Base-by-base conservation (phyloP, 148 eudicot species). In the Chenopodium quinoa region DNA sequence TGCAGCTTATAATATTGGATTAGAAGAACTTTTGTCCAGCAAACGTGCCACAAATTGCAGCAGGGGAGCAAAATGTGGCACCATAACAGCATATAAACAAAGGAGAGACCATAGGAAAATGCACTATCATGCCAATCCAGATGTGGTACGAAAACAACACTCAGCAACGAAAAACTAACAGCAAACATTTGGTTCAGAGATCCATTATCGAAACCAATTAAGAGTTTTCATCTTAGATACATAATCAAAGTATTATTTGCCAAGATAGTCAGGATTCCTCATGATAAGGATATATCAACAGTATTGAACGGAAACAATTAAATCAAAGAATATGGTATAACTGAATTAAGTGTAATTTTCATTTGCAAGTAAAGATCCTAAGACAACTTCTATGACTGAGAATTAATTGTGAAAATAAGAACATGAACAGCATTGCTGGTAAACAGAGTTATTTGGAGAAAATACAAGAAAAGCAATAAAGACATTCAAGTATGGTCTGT, bases 331-430 rank as follows among this genome's bases (percentile, higher is more conserved):
- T 71, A 11, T 74, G 77, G 34, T 31, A 52, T 68, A 3, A 75
- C 32, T 14, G 44, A 27, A 44, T 56, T 65, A 65, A 58, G 40
- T 73, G 64, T 71, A 77, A 76, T 72, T 32, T 75, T 80, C 78
- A 84, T 73, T 81, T 63, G 63, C 74, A 40, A 20, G 80, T 84
- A 76, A 80, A 60, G 69, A 32, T 80, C 77, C 66, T 48, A 3
- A 22, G 73, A 71, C 50, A 76, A 67, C 74, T 11, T 63, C 23
- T 60, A 46, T 29, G 48, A 76, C 74, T 70, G 56, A 48, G 63
- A 37, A 79, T 80, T 14, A 80, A 80, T 44, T 76, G 54, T n/a
- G 47, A 62, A 79, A 34, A 19, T 50, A 74, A 48, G 64, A 70
- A 82, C 76, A 68, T 20, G 12, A 71, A 58, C 80, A 75, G 75